Conservation (phyloP, 2,329 filamentous ascomycete species). For the Neonectria hederae region DNA sequence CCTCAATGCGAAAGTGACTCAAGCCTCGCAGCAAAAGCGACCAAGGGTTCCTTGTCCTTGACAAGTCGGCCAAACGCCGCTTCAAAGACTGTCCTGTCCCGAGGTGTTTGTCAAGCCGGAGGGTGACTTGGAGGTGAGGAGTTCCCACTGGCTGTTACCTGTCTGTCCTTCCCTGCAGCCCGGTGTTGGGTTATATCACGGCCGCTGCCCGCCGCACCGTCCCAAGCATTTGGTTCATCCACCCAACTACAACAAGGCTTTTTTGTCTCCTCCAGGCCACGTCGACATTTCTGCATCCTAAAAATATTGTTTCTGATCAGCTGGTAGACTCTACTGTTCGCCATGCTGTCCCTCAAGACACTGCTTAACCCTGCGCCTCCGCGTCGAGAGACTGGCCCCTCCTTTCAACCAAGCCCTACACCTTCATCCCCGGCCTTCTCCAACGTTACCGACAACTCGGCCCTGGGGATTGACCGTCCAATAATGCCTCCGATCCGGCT, state of each 20-base stretch:
- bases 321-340: slow-evolving; percentile 38
- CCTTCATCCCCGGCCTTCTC: slow-evolving; percentile 31
- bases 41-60: slow-evolving; percentile 33
- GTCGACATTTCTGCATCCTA: slow-evolving; percentile 10
- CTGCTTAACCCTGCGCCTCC: slow-evolving; percentile 71
- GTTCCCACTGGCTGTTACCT: slow-evolving; percentile 34
- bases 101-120: slow-evolving; percentile 43
- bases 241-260: slow-evolving; percentile 24
- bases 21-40: slow-evolving; percentile 28
- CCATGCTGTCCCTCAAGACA: slow-evolving; percentile 72
- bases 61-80: slow-evolving; percentile 29
- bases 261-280: slow-evolving; percentile 24
- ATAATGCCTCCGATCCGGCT: slow-evolving; percentile 26
- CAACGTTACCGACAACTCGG: slow-evolving; percentile 21
- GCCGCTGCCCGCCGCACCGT: slow-evolving; percentile 39
- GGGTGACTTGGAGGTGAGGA: slow-evolving; percentile 36
- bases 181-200: slow-evolving; percentile 42
- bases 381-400: slow-evolving; percentile 47
- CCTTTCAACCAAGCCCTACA: slow-evolving; percentile 52
- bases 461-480: slow-evolving; percentile 10
- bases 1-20: slow-evolving; percentile 22
- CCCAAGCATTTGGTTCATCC: slow-evolving; percentile 35
- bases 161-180: slow-evolving; percentile 40
- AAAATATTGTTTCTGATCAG: slow-evolving; percentile 2
- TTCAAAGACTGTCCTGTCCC: slow-evolving; percentile 25